Evolutionary conservation across 148 eudicot genomes (phyloP).

Genomic region (Rheum nobile): DNA sequence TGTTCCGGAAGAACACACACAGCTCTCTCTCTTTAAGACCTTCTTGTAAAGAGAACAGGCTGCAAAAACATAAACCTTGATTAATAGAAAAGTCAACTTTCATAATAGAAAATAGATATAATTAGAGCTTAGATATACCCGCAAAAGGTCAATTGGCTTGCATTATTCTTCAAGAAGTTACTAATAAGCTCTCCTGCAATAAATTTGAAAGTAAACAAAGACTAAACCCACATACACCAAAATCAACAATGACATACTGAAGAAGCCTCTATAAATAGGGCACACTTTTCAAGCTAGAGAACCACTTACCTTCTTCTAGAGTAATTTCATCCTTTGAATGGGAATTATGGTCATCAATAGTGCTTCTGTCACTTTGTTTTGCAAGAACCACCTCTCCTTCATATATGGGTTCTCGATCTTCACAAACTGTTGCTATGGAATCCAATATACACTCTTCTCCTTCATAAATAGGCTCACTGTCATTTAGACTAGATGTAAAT

Average conservation of each 20-base stretch:
- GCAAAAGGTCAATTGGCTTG: conserved; percentile 74
- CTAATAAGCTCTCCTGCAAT: conserved; percentile 58
- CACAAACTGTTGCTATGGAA: conserved; percentile 25
- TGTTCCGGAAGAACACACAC: conserved; percentile 95
- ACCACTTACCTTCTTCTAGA: conserved; percentile 43
- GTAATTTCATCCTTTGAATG: conserved; percentile 34
- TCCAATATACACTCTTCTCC: conserved; percentile 90
- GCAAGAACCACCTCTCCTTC: conserved; percentile 88
- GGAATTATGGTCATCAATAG: conserved; percentile 21
- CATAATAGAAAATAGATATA: background rate
- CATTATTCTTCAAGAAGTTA: conserved; percentile 66
- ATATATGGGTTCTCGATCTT: conserved; percentile 67
- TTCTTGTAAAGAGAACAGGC: conserved; percentile 72
- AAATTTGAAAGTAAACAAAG: conserved; percentile 6
- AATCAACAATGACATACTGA: background rate
- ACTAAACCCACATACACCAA: background rate
- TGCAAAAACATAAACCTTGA: conserved; percentile 24
- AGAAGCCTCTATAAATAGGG: background rate
- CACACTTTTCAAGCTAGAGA: conserved; percentile 2
- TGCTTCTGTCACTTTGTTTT: conserved; percentile 41
- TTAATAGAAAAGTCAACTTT: background rate
- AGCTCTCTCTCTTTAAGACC: conserved; percentile 74
- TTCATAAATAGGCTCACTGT: conserved; percentile 78
- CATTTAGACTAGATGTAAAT: conserved; percentile 37
- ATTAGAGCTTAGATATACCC: conserved; percentile 38